Evolutionary conservation across 2,329 filamentous ascomycete genomes (phyloP).

Genomic region (Helicocarpus griseus): DNA sequence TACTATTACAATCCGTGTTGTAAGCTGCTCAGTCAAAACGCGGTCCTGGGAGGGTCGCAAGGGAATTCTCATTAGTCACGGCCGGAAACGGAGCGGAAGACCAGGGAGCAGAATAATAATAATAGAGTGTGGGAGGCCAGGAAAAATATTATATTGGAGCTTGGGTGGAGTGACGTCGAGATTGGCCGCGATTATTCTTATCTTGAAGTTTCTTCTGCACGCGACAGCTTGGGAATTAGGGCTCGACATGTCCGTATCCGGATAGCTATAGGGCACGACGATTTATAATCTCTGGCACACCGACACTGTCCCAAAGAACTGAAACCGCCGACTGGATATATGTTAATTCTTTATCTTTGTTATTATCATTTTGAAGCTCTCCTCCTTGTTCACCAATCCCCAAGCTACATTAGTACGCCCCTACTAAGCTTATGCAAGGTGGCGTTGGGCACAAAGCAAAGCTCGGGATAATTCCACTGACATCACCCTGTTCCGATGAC

Average conservation of each 20-base stretch:
- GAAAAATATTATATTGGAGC: neutral
- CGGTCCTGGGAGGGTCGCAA: too few species aligned
- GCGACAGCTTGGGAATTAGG: neutral
- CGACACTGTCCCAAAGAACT: too few species aligned
- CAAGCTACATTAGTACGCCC: neutral
- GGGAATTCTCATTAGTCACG: neutral
- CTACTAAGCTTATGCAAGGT: neutral
- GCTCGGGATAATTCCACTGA: neutral
- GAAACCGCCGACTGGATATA: neutral
- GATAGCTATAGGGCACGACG: too few species aligned
- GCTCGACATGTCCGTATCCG: too few species aligned
- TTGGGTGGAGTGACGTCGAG: conserved; percentile 1
- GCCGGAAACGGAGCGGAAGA: conserved; percentile 4
- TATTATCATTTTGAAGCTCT: neutral
- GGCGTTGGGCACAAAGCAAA: neutral
- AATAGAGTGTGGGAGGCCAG: neutral
- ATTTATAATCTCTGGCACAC: too few species aligned
- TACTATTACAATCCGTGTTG: neutral
- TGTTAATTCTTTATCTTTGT: neutral
- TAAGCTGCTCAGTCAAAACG: neutral
- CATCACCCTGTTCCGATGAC: conserved; percentile 2
- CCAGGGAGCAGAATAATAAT: neutral
- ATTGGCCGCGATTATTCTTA: too few species aligned
- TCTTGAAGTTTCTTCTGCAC: neutral
- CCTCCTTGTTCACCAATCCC: neutral